Evolutionary conservation across 2,329 filamentous ascomycete genomes (phyloP).

Genomic region (Fonsecaea nubica): DNA sequence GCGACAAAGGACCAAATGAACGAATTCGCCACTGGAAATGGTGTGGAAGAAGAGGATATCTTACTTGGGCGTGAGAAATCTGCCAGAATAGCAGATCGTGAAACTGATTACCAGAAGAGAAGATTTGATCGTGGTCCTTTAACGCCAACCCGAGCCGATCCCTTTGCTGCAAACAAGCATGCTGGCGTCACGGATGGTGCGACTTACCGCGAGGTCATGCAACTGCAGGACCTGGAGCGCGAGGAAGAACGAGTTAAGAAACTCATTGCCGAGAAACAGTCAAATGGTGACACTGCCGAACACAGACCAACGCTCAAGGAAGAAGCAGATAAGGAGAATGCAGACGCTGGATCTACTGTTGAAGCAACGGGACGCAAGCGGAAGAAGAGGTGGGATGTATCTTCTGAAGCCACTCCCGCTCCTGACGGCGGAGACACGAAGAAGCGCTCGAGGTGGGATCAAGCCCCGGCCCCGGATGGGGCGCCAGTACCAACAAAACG

Average conservation of each 20-base stretch:
- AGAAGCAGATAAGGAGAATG: conserved; percentile 72
- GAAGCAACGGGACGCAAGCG: conserved; percentile 73
- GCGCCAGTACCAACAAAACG: conserved; percentile 72
- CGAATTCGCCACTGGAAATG: conserved; percentile 84
- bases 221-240: conserved; percentile 83
- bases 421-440: conserved; percentile 64
- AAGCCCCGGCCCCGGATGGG: conserved; percentile 69
- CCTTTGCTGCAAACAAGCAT: conserved; percentile 78
- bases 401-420: conserved; percentile 62
- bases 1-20: conserved; percentile 90
- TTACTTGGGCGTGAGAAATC: conserved; percentile 85
- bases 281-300: conserved; percentile 56
- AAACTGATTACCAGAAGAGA: conserved; percentile 97
- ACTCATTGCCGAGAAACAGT: conserved; percentile 77
- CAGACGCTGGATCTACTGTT: conserved; percentile 71
- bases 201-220: conserved; percentile 91
- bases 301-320: conserved; percentile 76
- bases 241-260: conserved; percentile 88
- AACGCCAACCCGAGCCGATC: conserved; percentile 83
- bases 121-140: conserved; percentile 81
- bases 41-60: conserved; percentile 90
- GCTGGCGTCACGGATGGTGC: conserved; percentile 68
- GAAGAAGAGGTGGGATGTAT: conserved; percentile 94
- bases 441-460: conserved; percentile 88
- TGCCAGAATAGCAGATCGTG: conserved; percentile 86